phyloP scores from a whole-genome alignment of 257 asterid genomes.

The Petrea volubilis region DNA sequence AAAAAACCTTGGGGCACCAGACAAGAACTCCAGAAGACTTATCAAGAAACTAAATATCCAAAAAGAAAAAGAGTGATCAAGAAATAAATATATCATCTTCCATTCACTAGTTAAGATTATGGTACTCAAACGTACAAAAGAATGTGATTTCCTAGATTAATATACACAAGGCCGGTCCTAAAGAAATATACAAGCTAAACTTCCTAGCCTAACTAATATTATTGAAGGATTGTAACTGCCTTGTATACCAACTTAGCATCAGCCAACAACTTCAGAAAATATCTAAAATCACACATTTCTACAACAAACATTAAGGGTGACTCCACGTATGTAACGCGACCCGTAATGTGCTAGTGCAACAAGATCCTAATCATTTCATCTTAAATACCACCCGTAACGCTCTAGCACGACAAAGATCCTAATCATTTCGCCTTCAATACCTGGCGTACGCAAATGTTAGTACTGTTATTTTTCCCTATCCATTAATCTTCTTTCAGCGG shows the following conservation, averaged over 20 bases:
- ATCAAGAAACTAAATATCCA: too few species aligned
- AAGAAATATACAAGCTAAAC: background rate
- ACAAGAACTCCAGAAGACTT: too few species aligned
- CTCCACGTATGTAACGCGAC: background rate
- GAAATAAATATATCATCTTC: background rate
- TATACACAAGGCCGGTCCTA: background rate
- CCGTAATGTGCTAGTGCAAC: background rate
- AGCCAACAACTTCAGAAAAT: background rate
- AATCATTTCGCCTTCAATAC: background rate
- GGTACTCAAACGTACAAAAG: background rate
- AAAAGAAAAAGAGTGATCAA: too few species aligned
- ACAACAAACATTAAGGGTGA: background rate
- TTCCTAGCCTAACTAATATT: background rate
- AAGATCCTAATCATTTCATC: background rate
- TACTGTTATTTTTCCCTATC: slow-evolving; percentile 30
- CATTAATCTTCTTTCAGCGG: slow-evolving; percentile 84
- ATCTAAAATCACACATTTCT: background rate
- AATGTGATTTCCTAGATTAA: background rate
- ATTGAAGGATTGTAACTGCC: background rate
- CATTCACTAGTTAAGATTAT: background rate
- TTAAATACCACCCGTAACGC: background rate
- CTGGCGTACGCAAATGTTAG: background rate
- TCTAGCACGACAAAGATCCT: background rate
- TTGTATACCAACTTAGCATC: background rate
- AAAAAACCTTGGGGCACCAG: too few species aligned